These are phyloP conservation scores for Sungouiozyma ichnusensis DNA, from an alignment of 805 yeast genomes.

Conservation along the genomic window DNA sequence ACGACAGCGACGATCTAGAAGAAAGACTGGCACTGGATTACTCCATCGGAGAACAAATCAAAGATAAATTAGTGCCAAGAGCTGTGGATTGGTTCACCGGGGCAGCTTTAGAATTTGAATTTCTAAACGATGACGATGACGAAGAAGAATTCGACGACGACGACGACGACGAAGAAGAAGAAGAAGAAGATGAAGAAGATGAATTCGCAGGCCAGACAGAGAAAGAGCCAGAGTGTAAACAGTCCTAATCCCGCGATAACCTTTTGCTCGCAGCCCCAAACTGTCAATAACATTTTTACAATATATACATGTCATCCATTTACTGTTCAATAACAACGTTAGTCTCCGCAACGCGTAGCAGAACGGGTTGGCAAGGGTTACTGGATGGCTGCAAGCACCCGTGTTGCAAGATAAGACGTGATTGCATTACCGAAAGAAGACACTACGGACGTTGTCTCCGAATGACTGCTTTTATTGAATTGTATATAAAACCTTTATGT, in stretches of 20 bases:
- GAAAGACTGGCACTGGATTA: slow-evolving; percentile 83
- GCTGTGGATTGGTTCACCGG: slow-evolving; percentile 99
- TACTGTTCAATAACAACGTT: too few species aligned
- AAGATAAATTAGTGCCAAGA: slow-evolving; percentile 90
- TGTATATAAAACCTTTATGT: not conserved
- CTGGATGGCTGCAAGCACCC: not conserved
- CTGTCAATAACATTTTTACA: too few species aligned
- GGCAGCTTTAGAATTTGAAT: slow-evolving; percentile 76
- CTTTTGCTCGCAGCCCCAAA: not conserved
- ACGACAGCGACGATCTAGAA: slow-evolving; percentile 67
- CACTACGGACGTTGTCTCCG: not conserved
- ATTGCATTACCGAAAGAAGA: too few species aligned
- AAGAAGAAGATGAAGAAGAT: slow-evolving; percentile 33
- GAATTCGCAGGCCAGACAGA: slow-evolving; percentile 36
- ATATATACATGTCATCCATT: too few species aligned
- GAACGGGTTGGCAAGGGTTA: too few species aligned
- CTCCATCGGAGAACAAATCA: slow-evolving; percentile 90
- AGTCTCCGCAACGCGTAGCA: too few species aligned
- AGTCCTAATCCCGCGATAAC: slow-evolving; percentile 31
- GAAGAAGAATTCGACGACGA: slow-evolving; percentile 50
- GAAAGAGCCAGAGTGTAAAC: slow-evolving; percentile 71
- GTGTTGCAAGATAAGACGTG: not conserved
- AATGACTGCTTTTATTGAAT: not conserved
- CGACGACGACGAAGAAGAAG: slow-evolving; percentile 57
- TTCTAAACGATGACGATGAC: slow-evolving; percentile 50